Evolutionary conservation across 805 yeast species (phyloP), one percentile per base, ranked within the genome.

Genomic region (Teunomyces funiuensis): DNA sequence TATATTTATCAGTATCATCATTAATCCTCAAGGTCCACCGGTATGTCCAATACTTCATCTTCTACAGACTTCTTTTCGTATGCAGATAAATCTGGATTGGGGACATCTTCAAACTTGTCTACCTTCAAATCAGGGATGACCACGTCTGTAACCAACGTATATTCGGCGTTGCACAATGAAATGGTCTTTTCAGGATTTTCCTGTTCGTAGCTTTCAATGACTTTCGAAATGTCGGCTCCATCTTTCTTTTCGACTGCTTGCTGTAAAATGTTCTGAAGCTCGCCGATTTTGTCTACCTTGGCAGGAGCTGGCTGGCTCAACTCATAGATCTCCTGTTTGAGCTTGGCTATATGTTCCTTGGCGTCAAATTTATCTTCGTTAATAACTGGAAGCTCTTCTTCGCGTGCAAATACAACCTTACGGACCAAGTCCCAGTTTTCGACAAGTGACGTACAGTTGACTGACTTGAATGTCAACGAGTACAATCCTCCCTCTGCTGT

Each of bases 401-500:
- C 47, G 23, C 40, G 51, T 11, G 43, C 39, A 25, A 64, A 52
- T 6, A 69, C 42, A 1, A 58, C 53, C 18, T 55, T 49, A 19
- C 64, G 54, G 47, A 67, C 58, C 51, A 60, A 52, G 40, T 66
- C 69, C 31, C 57, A 47, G 37, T 60, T 63, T 36, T 69, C 74
- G 16, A 65, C 65, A 28, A 60, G 60, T 37, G 57, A 55, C 29
- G 63, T 63, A 38, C 67, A 66, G 19, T 56, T 62, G 14, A 68
- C 58, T 3, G 74, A 61, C 45, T 70, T 70, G 52, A 65, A 69
- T 2, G 74, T 68, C 41, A 70, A 54, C 3, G 72, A 65, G 22
- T 57, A 57, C 23, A 70, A 56, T 9, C 76, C 76, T 3, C 72
- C 73, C 45, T 69, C 72, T 14, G 53, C 56, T 0, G 74, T 69